Percentiles rank a stretch among this genome's conserved stretches.
These are phyloP conservation scores for Gracilaria vermiculophylla DNA, from an alignment of 23 red algal species.

Conservation along the genomic window DNA sequence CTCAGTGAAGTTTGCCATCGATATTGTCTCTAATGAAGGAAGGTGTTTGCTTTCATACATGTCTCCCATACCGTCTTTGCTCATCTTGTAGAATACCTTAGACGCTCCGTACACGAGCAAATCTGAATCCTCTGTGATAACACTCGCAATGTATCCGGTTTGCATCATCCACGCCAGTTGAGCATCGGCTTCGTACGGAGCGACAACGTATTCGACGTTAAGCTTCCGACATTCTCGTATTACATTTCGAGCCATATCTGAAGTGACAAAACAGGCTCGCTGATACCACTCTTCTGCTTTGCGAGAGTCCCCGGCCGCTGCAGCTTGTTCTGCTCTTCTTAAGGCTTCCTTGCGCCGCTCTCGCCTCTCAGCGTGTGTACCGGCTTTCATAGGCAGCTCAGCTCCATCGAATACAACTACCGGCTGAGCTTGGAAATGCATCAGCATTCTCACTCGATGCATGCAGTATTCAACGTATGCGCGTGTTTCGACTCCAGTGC, in stretches of 20 bases:
- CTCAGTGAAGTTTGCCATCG: conserved; percentile 66
- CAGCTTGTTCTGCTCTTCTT: conserved; percentile 34
- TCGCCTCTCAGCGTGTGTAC: conserved; percentile 65
- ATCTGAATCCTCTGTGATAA: conserved; percentile 98
- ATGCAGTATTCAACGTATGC: conserved; percentile 85
- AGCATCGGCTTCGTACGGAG: conserved; percentile 98
- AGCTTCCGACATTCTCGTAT: conserved; percentile 60
- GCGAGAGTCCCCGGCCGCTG: conserved; percentile 36
- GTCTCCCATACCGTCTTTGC: conserved; percentile 74
- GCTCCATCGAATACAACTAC: conserved; percentile 97
- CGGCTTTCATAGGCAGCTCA: conserved; percentile 82
- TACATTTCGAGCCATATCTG: conserved; percentile 82
- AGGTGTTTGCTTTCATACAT: conserved; percentile 76
- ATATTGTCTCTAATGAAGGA: conserved; percentile 41
- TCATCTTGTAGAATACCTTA: conserved; percentile 91
- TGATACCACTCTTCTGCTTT: conserved; percentile 77
- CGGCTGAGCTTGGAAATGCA: conserved; percentile 68
- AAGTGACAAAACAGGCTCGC: conserved; percentile 79
- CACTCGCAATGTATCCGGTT: conserved; percentile 58
- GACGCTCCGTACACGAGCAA: conserved; percentile 91
- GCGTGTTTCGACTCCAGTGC: conserved; percentile 35
- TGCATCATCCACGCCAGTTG: conserved; percentile 90
- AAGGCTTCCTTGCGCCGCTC: conserved; percentile 52
- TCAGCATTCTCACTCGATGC: conserved; percentile 85
- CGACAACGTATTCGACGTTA: conserved; percentile 82